Evolutionary conservation across 768 basidiomycete species (phyloP), one percentile per base, ranked within the genome.

Genomic region (Amanita polypyramis): DNA sequence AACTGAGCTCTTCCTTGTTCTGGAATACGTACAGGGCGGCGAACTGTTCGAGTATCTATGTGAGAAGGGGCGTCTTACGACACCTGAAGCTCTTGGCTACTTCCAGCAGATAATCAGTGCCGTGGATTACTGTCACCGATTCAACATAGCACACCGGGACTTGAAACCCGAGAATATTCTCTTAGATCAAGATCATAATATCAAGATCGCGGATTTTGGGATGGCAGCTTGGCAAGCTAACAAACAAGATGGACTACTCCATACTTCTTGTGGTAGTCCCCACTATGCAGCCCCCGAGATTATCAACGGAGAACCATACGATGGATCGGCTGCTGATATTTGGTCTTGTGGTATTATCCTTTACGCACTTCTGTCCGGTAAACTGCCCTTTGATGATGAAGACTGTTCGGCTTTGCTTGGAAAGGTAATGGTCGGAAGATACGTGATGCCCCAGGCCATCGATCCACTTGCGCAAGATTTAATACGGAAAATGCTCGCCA

Each of bases 281-380:
- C 94, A 96, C 62, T 96, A 98, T 51, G 92, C 92, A 14, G 87
- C 88, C 10, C 93, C 94, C 0, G 94, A 97, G 66, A 82, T 97
- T 49, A 77, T 95, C 53, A 74, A 77, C 62, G 91, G 91, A 3
- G 70, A 77, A 38, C 75, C 80, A 3, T 98, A 97, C 62, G 76
- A 91, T 56, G 94, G 93, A 6, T 76, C 82, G 2, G 73, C 78
- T n/a, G 81, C 91, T 15, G 94, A 98, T 65, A 89, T 94, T 60
- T 97, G 94, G 94, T 95, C 92, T 34, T 94, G 93, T 58, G 94
- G 94, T 48, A 80, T 98, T 59, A 92, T 95, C 54, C 75, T 98
- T 47, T 91, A 80, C 56, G 90, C 91, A 15, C 70, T 98, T n/a
- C 72, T 97, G 33, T 79, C 80, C 3, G 91, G 92, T 5, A 73